Evolutionary conservation across 1,284 basidiomycete species (phyloP).

Genomic region (Chalciporus sp.): DNA sequence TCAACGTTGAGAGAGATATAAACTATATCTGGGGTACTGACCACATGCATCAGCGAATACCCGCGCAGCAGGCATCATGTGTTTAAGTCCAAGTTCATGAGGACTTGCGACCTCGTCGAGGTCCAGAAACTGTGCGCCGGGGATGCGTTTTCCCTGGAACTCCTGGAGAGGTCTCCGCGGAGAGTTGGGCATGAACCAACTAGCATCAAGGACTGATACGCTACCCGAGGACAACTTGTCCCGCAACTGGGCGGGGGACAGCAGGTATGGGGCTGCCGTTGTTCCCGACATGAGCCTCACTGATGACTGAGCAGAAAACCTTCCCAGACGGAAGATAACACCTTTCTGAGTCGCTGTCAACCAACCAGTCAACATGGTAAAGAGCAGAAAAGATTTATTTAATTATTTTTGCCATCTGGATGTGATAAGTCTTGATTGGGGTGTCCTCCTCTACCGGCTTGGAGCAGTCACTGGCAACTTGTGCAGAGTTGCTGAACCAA

Average conservation of each 20-base stretch:
- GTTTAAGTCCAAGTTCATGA: constrained; percentile 78
- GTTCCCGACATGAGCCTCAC: constrained; percentile 38
- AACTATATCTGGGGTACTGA: constrained; percentile 40
- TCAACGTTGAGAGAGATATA: constrained; percentile 9
- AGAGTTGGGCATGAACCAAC: constrained; percentile 89
- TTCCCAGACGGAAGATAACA: constrained; percentile 11
- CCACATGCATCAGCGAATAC: constrained; percentile 83
- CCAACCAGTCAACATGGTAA: constrained; percentile 8
- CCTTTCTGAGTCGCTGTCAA: constrained; percentile 5
- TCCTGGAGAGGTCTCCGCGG: constrained; percentile 68
- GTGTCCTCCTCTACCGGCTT: background rate
- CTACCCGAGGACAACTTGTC: constrained; percentile 36
- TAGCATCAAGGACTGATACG: constrained; percentile 70
- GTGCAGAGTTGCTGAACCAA: background rate
- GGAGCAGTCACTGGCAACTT: background rate
- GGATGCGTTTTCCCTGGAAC: constrained; percentile 70
- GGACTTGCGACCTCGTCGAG: constrained; percentile 77
- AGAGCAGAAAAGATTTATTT: constrained; percentile 11
- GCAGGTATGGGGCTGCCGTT: constrained; percentile 45
- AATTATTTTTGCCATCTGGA: constrained; percentile 1
- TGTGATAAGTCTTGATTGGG: constrained; percentile 22
- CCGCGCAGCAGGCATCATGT: constrained; percentile 86
- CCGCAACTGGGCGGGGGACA: constrained; percentile 53
- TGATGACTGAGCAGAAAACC: constrained; percentile 13
- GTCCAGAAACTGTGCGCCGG: constrained; percentile 78